These are phyloP conservation scores for Acer campestre DNA, from an alignment of 345 rosid species.

Conservation along the genomic window DNA sequence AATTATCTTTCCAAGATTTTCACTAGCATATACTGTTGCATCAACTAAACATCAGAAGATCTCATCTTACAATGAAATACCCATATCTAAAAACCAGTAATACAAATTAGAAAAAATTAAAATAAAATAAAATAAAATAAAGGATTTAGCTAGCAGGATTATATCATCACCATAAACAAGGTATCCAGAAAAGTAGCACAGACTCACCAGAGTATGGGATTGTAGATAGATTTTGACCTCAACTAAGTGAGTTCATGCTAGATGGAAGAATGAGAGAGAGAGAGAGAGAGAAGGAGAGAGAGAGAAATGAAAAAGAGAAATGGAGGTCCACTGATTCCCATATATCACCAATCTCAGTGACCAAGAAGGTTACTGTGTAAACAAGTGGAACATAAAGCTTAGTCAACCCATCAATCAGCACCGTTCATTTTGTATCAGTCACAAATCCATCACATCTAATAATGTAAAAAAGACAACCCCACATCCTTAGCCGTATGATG, in stretches of 20 bases:
- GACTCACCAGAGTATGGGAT: slow-evolving; percentile 35
- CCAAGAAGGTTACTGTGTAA: slow-evolving; percentile 12
- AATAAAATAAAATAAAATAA: neutral
- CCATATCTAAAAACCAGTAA: slow-evolving; percentile 11
- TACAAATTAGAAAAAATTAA: neutral
- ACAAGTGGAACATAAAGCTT: neutral
- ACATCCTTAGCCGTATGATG: slow-evolving; percentile 29
- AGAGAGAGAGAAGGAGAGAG: neutral
- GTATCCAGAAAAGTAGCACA: neutral
- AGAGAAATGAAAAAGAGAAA: slow-evolving; percentile 8
- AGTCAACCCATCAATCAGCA: slow-evolving; percentile 34
- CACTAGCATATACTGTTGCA: slow-evolving; percentile 2
- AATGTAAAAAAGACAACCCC: neutral
- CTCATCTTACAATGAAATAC: slow-evolving; percentile 18
- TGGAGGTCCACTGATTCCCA: slow-evolving; percentile 1
- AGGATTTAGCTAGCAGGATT: neutral
- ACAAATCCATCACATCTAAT: neutral
- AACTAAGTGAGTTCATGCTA: slow-evolving; percentile 6
- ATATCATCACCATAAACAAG: neutral
- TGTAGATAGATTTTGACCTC: slow-evolving; percentile 20
- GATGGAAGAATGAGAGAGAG: neutral
- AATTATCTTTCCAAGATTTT: slow-evolving; percentile 17
- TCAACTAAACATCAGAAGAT: slow-evolving; percentile 16
- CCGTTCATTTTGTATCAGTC: slow-evolving; percentile 17
- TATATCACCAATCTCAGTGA: slow-evolving; percentile 20